Evolutionary conservation across 148 eudicot species (phyloP).

Genomic region (Fagopyrum esculentum): DNA sequence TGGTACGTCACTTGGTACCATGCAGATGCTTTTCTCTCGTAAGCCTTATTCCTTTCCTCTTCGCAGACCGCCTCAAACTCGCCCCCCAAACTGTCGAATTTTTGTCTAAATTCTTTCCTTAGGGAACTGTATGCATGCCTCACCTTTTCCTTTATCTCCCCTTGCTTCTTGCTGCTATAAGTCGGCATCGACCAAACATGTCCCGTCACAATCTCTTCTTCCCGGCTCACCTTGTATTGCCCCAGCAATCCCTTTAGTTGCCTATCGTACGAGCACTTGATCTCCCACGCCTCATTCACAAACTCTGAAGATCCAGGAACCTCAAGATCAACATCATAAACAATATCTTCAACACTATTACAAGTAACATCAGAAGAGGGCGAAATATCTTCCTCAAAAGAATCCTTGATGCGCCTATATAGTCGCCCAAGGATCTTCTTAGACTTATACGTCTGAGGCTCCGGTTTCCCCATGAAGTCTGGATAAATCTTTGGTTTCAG

Average conservation of each 20-base stretch:
- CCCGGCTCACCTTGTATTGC: conserved; percentile 73
- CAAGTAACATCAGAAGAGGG: conserved; percentile 23
- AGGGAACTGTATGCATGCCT: conserved; percentile 65
- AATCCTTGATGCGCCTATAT: conserved; percentile 51
- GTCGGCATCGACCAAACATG: conserved; percentile 92
- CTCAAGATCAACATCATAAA: conserved; percentile 60
- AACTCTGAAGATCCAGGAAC: conserved; percentile 42
- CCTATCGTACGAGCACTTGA: conserved; percentile 68
- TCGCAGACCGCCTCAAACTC: conserved; percentile 29
- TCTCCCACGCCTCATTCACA: conserved; percentile 58
- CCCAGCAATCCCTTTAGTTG: conserved; percentile 61
- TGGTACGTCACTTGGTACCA: conserved; percentile 90
- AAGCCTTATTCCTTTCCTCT: conserved; percentile 49
- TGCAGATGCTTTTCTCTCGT: conserved; percentile 84
- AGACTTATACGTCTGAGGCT: conserved; percentile 54
- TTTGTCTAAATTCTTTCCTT: conserved; percentile 65
- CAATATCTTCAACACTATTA: conserved; percentile 20
- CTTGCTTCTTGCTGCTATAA: conserved; percentile 50
- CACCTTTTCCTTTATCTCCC: conserved; percentile 84
- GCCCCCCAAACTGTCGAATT: conserved; percentile 44
- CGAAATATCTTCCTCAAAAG: conserved; percentile 26
- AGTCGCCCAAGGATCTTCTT: conserved; percentile 60
- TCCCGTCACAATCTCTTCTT: conserved; percentile 87
- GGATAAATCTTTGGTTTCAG: conserved; percentile 86
- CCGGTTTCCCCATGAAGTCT: conserved; percentile 88